Percentiles rank a stretch among this genome's conserved stretches.
Conservation (phyloP, 192 early-diverging fungal species). For the Podila horticola region DNA sequence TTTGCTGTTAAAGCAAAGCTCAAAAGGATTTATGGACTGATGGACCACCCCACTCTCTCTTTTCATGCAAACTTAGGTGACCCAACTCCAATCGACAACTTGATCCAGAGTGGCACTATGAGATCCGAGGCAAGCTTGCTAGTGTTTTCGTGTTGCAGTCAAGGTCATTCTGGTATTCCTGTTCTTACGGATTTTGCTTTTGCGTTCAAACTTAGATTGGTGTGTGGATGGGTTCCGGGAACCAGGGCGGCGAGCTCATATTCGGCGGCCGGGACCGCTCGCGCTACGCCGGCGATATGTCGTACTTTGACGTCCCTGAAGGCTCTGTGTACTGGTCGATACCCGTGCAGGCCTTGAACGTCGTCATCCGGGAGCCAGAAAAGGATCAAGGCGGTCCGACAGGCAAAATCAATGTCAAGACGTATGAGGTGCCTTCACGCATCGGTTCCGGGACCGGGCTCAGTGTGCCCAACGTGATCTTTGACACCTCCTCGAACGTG, state of each 20-base stretch:
- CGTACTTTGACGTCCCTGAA: conserved; percentile 9
- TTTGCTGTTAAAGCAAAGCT: neutral
- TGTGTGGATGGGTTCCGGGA: conserved; percentile 14
- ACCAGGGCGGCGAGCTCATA: conserved; percentile 20
- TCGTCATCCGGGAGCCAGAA: neutral
- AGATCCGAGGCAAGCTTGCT: neutral
- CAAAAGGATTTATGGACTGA: too few relatives aligned
- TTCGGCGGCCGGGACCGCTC: conserved; percentile 25
- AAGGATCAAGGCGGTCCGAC: neutral
- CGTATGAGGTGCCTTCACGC: neutral
- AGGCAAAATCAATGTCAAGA: neutral
- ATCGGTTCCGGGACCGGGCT: neutral
- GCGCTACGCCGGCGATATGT: conserved; percentile 9
- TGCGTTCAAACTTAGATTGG: conserved; percentile 3
- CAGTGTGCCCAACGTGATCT: conserved; percentile 13
- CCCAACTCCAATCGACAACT: conserved; percentile 11
- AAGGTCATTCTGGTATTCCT: neutral
- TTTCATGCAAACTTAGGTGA: neutral
- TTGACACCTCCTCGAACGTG: conserved; percentile 29
- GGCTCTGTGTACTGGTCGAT: conserved; percentile 17
- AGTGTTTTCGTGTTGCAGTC: neutral
- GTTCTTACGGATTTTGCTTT: neutral
- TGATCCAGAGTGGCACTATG: conserved; percentile 7
- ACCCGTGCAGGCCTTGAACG: conserved; percentile 5
- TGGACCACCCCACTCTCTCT: too few relatives aligned